These are phyloP conservation scores for Cicer yamashitae DNA, from an alignment of 306 rosid species.

Conservation along the genomic window DNA sequence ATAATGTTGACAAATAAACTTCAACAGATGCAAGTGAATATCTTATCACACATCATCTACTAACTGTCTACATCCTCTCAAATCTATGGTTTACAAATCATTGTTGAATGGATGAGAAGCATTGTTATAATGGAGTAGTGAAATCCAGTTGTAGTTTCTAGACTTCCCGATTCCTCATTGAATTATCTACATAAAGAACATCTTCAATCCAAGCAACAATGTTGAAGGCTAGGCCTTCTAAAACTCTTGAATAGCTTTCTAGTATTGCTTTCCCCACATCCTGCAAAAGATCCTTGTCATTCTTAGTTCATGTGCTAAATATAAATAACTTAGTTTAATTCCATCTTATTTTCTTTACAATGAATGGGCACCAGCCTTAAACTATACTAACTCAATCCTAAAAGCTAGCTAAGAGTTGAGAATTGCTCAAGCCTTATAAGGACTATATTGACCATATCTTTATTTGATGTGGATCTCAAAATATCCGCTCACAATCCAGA, in stretches of 20 bases:
- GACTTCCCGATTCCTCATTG: conserved; percentile 56
- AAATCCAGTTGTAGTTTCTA: conserved; percentile 37
- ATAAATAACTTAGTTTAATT: background rate
- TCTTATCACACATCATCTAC: conserved; percentile 17
- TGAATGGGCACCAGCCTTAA: background rate
- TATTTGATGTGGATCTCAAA: too few relatives aligned
- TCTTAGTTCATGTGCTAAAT: conserved; percentile 15
- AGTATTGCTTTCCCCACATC: conserved; percentile 76
- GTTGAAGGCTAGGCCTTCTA: conserved; percentile 76
- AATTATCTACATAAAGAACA: conserved; percentile 60
- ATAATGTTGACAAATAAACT: conserved; percentile 23
- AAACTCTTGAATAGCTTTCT: conserved; percentile 79
- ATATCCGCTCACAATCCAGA: background rate
- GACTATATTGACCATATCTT: too few relatives aligned
- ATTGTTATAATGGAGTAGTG: conserved; percentile 7
- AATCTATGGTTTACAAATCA: background rate
- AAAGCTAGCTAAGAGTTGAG: background rate
- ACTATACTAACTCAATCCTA: too few relatives aligned
- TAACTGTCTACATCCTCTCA: conserved; percentile 28
- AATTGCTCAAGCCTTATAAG: background rate
- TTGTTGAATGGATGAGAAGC: conserved; percentile 32
- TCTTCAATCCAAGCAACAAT: conserved; percentile 84
- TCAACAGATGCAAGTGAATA: conserved; percentile 37
- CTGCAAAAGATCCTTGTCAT: conserved; percentile 48
- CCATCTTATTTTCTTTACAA: conserved; percentile 7